phyloP scores from a whole-genome alignment of 2,329 filamentous ascomycete genomes.

The Colletotrichum viniferum region DNA sequence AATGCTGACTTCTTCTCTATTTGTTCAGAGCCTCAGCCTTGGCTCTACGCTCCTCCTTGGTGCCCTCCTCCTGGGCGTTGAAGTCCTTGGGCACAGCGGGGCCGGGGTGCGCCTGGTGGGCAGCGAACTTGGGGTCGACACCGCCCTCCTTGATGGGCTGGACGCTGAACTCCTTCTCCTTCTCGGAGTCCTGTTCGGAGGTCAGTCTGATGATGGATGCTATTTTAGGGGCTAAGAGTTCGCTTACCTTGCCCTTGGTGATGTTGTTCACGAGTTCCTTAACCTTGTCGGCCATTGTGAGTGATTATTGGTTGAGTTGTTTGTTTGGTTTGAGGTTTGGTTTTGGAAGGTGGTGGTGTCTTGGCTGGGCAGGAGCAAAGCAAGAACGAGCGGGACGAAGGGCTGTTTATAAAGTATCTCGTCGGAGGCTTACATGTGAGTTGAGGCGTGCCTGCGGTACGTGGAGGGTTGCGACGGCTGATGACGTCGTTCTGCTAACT shows the following conservation, averaged over 20 bases:
- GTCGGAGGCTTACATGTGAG: slow-evolving; percentile 14
- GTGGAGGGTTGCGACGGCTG: slow-evolving; percentile 14
- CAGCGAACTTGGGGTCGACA: slow-evolving; percentile 51
- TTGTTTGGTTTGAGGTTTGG: background rate
- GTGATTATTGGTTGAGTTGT: background rate
- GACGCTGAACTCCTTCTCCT: slow-evolving; percentile 49
- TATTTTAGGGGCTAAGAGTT: background rate
- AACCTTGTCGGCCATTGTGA: slow-evolving; percentile 22
- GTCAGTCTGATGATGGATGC: background rate
- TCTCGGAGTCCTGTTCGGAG: slow-evolving; percentile 20
- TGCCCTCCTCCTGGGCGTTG: slow-evolving; percentile 60
- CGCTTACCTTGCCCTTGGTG: slow-evolving; percentile 18
- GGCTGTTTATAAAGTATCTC: slow-evolving; percentile 12
- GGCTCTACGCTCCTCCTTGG: slow-evolving; percentile 70
- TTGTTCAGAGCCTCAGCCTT: slow-evolving; percentile 72
- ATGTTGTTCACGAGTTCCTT: slow-evolving; percentile 24
- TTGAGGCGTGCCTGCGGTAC: background rate
- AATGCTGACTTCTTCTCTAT: slow-evolving; percentile 24
- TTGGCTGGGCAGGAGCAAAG: background rate
- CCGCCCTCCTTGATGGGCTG: slow-evolving; percentile 47
- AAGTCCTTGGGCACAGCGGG: slow-evolving; percentile 60
- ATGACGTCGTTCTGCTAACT: slow-evolving; percentile 12
- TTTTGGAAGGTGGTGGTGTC: background rate
- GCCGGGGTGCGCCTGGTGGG: slow-evolving; percentile 61
- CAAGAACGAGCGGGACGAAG: background rate